Evolutionary conservation across 108 stramenopile genomes (phyloP).

Genomic region (Epithemia pelagica): DNA sequence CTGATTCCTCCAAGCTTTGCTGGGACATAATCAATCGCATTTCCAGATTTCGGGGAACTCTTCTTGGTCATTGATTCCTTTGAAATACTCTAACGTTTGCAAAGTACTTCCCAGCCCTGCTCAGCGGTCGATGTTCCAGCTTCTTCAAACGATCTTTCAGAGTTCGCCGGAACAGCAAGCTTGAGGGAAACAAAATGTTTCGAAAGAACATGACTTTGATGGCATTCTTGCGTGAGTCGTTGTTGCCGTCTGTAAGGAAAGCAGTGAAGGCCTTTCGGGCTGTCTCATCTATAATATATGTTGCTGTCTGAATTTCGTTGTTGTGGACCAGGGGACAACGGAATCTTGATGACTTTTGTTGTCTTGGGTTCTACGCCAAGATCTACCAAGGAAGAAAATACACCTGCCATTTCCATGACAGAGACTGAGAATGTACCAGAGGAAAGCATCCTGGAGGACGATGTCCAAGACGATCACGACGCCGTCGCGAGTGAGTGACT

Average conservation of each 20-base stretch:
- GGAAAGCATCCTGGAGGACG: too few species aligned
- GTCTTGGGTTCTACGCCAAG: slow-evolving; percentile 22
- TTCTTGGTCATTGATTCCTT: background rate
- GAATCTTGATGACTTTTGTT: slow-evolving; percentile 21
- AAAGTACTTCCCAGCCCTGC: slow-evolving; percentile 47
- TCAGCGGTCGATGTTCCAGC: slow-evolving; percentile 35
- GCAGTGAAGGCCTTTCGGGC: background rate
- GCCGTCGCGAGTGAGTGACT: too few species aligned
- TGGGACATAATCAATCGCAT: background rate
- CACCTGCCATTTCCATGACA: too few species aligned
- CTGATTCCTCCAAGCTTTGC: background rate
- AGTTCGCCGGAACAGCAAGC: slow-evolving; percentile 41
- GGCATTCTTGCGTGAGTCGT: background rate
- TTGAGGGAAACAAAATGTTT: slow-evolving; percentile 50
- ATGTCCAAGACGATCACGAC: too few species aligned
- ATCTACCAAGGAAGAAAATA: too few species aligned
- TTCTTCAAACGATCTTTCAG: slow-evolving; percentile 11
- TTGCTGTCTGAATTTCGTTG: slow-evolving; percentile 45
- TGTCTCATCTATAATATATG: slow-evolving; percentile 20
- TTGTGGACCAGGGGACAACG: slow-evolving; percentile 27
- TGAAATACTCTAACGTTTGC: slow-evolving; percentile 25
- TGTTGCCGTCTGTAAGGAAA: background rate
- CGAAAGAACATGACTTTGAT: slow-evolving; percentile 14
- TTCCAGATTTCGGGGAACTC: background rate
- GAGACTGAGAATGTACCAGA: too few species aligned